phyloP scores from a whole-genome alignment of 805 yeast species.

The Candida corydali region DNA sequence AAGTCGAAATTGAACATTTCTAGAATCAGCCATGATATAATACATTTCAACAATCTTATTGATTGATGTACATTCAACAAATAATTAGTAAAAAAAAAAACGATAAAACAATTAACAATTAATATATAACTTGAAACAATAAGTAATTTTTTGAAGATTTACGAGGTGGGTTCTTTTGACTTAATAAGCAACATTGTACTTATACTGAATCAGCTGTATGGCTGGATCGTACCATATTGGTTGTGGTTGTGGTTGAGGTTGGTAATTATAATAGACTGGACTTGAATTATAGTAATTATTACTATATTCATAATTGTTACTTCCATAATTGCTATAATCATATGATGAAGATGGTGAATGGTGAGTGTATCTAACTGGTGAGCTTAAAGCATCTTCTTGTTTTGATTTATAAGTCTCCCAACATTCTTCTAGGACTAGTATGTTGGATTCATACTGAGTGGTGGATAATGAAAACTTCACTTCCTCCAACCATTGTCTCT shows the following conservation, averaged over 20 bases:
- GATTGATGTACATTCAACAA: too few relatives aligned
- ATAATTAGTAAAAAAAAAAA: too few relatives aligned
- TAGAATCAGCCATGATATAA: too few relatives aligned
- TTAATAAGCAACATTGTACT: slow-evolving; percentile 1
- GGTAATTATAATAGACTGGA: slow-evolving; percentile 3
- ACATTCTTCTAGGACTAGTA: slow-evolving; percentile 39
- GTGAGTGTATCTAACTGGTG: not conserved
- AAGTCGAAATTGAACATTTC: too few relatives aligned
- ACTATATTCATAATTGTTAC: not conserved
- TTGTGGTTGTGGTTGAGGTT: slow-evolving; percentile 2
- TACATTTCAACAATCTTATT: too few relatives aligned
- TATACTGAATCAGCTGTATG: slow-evolving; percentile 4
- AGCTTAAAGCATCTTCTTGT: not conserved
- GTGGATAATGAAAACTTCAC: slow-evolving; percentile 57
- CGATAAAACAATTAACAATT: too few relatives aligned
- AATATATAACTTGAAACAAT: too few relatives aligned
- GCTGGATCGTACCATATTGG: slow-evolving; percentile 6
- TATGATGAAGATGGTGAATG: not conserved
- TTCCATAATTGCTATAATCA: not conserved
- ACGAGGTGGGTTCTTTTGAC: not conserved
- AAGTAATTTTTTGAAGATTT: too few relatives aligned
- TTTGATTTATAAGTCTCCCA: slow-evolving; percentile 19
- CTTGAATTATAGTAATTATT: not conserved
- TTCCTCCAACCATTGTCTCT: slow-evolving; percentile 62
- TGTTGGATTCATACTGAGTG: slow-evolving; percentile 34